Percentiles rank a stretch among this genome's conserved stretches.
Evolutionary conservation across 2,329 filamentous ascomycete species (phyloP).

Genomic region (Venturia aucupariae): DNA sequence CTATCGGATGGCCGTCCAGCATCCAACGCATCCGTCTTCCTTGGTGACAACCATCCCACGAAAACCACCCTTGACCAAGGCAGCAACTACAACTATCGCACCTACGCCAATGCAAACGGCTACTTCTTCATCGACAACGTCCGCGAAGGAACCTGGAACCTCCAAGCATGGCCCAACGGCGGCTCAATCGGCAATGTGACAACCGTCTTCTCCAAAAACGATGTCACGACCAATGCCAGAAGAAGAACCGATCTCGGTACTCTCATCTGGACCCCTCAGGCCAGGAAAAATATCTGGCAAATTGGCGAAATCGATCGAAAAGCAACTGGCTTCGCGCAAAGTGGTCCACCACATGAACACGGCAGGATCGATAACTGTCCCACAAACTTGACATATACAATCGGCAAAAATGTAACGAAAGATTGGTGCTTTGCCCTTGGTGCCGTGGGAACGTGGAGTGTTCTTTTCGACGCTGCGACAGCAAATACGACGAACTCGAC

Average conservation of each 20-base stretch:
- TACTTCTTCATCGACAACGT: slow-evolving; percentile 37
- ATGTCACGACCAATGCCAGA: slow-evolving; percentile 29
- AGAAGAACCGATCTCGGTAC: slow-evolving; percentile 29
- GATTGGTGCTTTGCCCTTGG: slow-evolving; percentile 46
- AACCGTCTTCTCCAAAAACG: slow-evolving; percentile 35
- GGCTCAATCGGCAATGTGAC: slow-evolving; percentile 36
- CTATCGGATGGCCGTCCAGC: slow-evolving; percentile 42
- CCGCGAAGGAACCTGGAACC: slow-evolving; percentile 36
- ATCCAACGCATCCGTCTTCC: slow-evolving; percentile 39
- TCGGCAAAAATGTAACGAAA: slow-evolving; percentile 28
- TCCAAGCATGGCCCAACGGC: slow-evolving; percentile 44
- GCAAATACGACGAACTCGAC: not conserved
- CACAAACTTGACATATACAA: slow-evolving; percentile 35
- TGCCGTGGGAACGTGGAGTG: slow-evolving; percentile 24
- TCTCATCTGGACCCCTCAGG: slow-evolving; percentile 32
- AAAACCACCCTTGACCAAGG: slow-evolving; percentile 41
- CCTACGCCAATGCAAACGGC: slow-evolving; percentile 35
- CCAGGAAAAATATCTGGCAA: slow-evolving; percentile 37
- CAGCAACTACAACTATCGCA: slow-evolving; percentile 41
- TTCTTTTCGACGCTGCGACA: slow-evolving; percentile 21
- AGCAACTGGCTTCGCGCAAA: slow-evolving; percentile 35
- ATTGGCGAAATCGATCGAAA: slow-evolving; percentile 41
- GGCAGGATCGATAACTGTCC: slow-evolving; percentile 37
- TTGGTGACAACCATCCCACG: slow-evolving; percentile 39
- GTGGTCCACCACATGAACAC: slow-evolving; percentile 37